Conservation (phyloP, 2,329 filamentous ascomycete genomes). For the Ophiostoma sp. region DNA sequence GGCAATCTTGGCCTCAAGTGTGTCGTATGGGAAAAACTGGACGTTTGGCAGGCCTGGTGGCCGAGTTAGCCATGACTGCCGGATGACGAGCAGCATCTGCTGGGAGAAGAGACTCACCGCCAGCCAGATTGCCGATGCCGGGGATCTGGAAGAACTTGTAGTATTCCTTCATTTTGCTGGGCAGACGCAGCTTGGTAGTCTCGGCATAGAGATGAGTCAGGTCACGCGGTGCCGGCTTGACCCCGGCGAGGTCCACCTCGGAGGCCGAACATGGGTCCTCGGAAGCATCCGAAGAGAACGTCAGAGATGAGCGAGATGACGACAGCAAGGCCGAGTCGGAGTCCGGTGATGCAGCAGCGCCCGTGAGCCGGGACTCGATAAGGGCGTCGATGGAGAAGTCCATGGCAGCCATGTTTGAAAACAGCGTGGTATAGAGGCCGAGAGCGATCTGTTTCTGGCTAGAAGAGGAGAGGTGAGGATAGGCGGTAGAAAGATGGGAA, state of each 20-base stretch:
- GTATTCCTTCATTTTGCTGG: slow-evolving; percentile 69
- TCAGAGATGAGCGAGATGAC: background rate
- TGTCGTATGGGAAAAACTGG: slow-evolving; percentile 83
- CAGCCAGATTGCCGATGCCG: slow-evolving; percentile 57
- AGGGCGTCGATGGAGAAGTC: slow-evolving; percentile 19
- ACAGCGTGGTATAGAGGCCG: background rate
- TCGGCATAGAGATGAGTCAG: slow-evolving; percentile 74
- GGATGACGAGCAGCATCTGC: background rate
- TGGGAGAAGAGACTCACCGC: slow-evolving; percentile 43
- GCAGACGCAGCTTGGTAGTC: slow-evolving; percentile 57
- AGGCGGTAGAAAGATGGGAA: background rate
- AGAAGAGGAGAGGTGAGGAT: background rate
- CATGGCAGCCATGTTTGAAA: slow-evolving; percentile 9
- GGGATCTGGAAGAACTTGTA: slow-evolving; percentile 76
- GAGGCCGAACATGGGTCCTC: slow-evolving; percentile 4
- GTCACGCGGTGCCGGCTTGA: slow-evolving; percentile 52
- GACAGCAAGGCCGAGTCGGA: background rate
- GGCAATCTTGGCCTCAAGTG: slow-evolving; percentile 75
- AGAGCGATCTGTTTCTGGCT: background rate
- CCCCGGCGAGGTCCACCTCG: slow-evolving; percentile 28
- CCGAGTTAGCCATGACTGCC: background rate
- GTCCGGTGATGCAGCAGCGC: slow-evolving; percentile 1
- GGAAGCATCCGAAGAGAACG: background rate
- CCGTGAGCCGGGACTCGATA: slow-evolving; percentile 14
- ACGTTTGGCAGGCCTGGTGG: slow-evolving; percentile 69